Evolutionary conservation across 2,329 filamentous ascomycete genomes (phyloP).

Genomic region (Dendryphion nanum): DNA sequence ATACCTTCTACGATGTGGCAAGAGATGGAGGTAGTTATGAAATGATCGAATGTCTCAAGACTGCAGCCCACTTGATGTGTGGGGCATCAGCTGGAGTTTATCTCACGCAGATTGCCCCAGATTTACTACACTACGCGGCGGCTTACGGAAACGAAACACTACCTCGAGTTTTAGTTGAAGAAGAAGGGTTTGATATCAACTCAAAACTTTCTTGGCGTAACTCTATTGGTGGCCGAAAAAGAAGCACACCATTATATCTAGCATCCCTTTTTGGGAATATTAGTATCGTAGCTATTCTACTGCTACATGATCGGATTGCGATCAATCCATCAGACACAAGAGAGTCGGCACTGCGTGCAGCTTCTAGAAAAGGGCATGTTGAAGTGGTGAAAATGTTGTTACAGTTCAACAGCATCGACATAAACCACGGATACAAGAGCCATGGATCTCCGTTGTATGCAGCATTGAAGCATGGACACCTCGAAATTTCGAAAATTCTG

Average conservation of each 20-base stretch:
- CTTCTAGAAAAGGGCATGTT: slow-evolving; percentile 1
- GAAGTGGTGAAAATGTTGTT: slow-evolving; percentile 1
- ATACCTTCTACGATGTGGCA: neutral
- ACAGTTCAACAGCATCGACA: neutral
- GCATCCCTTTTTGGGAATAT: neutral
- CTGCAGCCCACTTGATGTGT: no score
- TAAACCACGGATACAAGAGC: neutral
- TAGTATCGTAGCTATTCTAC: neutral
- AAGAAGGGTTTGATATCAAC: no score
- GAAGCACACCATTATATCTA: neutral
- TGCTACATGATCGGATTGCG: neutral
- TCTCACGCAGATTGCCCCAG: no score
- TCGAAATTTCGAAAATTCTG: neutral
- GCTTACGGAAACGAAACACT: no score
- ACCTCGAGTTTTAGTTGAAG: no score
- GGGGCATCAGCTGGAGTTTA: no score
- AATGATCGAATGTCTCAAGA: neutral
- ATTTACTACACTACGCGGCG: no score
- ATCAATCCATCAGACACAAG: neutral
- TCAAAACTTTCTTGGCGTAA: neutral
- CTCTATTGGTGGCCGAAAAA: neutral
- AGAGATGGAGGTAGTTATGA: neutral
- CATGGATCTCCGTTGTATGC: neutral
- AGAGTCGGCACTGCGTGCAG: neutral
- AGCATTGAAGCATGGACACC: neutral